These are phyloP conservation scores for Lanmaoa pseudosensibilis DNA, from an alignment of 768 basidiomycete genomes.

Conservation along the genomic window DNA sequence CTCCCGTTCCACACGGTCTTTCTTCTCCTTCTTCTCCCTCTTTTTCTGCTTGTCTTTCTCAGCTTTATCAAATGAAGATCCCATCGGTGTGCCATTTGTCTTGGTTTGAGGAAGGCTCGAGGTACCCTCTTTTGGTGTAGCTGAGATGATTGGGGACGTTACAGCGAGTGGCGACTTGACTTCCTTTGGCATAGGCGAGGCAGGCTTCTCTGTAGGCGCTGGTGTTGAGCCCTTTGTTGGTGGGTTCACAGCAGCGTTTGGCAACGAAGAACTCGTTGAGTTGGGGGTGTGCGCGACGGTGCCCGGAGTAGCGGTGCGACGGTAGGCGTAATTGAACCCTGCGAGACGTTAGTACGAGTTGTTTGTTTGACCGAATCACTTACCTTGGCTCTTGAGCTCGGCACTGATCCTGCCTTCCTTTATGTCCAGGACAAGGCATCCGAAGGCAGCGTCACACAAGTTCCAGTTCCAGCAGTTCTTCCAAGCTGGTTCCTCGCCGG, in stretches of 20 bases:
- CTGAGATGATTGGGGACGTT: conserved; percentile 35
- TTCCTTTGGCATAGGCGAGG: conserved; percentile 31
- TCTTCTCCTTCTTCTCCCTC: conserved; percentile 64
- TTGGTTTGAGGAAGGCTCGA: conserved; percentile 33
- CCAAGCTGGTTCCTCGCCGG: conserved; percentile 90
- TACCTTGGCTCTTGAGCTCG: conserved; percentile 91
- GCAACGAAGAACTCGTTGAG: conserved; percentile 54
- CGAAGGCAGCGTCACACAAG: conserved; percentile 92
- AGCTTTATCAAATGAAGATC: conserved; percentile 44
- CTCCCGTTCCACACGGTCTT: conserved; percentile 47
- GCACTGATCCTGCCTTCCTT: conserved; percentile 91
- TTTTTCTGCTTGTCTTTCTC: conserved; percentile 59
- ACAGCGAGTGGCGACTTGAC: conserved; percentile 37
- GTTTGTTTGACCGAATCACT: conserved; percentile 17
- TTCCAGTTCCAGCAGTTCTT: conserved; percentile 99
- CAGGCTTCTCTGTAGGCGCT: conserved; percentile 37
- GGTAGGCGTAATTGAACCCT: conserved; percentile 98
- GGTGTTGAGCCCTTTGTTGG: conserved; percentile 37
- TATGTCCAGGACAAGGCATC: conserved; percentile 83
- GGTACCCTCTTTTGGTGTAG: conserved; percentile 38
- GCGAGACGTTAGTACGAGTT: conserved; percentile 6
- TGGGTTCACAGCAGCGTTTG: conserved; percentile 35
- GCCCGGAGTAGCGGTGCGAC: conserved; percentile 61
- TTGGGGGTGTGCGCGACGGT: conserved; percentile 59
- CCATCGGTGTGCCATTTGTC: conserved; percentile 34